Evolutionary conservation across 768 basidiomycete species (phyloP), one percentile per base, ranked within the genome.

Genomic region (Pisolithus tinctorius): DNA sequence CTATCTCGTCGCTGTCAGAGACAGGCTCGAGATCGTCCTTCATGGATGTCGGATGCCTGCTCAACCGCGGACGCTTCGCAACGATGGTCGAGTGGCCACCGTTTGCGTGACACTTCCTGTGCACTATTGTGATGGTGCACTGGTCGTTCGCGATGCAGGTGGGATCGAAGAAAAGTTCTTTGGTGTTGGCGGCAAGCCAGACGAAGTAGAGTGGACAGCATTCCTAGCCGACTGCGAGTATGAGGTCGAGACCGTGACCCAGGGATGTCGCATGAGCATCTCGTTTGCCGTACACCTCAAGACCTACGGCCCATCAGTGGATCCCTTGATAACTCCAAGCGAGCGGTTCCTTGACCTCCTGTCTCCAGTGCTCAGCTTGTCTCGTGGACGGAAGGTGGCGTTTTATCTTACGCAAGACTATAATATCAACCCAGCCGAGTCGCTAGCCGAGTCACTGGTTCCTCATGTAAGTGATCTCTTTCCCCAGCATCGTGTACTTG

Each of bases 141-240:
- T 88, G 38, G 56, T 83, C 50, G 69, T 90, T 37, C 78, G 76
- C 17, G 77, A 81, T 59, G 56, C 69, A 2, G 79, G 82, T 1
- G 80, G 78, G 0, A 62, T 65, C 6, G 75, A 79, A 49, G 87
- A 91, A 62, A 78, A 69, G 53, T 89, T 83, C 68, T 73, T 73
- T 40, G 82, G 78, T 6, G 70, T 79, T 0, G 82, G 80, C 8
- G 79, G 84, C 36, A 82, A 83, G 60, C 69, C 71, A 30, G 83
- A 78, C 5, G 79, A 85, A 56, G 74, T 90, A 53, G 87, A 91
- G 54, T 91, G 88, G 88, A 75, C 81, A 0, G 88, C 86, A 17
- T 84, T 86, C 69, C 71, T 82, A 46, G 74, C 80, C 4, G 86
- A 88, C 55, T 88, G 86, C 67, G 82, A 88, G 17, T 81, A 83